Evolutionary conservation across 164 flowering plant genomes (phyloP).

Genomic region (Liquidambar formosana): DNA sequence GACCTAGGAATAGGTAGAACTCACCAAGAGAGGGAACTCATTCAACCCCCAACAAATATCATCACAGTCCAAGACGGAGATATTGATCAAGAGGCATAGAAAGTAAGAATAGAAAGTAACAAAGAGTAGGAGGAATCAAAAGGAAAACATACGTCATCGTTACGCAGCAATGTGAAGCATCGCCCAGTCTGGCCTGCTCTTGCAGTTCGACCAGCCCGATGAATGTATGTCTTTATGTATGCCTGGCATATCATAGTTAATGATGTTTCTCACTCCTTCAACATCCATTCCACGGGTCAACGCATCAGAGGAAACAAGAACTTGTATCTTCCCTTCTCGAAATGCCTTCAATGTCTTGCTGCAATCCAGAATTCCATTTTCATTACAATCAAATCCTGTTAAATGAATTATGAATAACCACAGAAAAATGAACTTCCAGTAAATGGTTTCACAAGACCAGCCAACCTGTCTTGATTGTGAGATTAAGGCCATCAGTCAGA

Average conservation of each 20-base stretch:
- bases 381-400: neutral
- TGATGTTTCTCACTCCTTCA: constrained; percentile 78
- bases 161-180: constrained; percentile 75
- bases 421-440: no score
- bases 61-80: no score
- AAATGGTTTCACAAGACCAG: no score
- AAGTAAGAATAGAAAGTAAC: neutral
- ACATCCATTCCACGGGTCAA: constrained; percentile 99
- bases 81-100: no score
- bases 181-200: constrained; percentile 84
- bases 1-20: neutral
- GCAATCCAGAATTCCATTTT: constrained; percentile 20
- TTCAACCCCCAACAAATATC: no score
- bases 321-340: constrained; percentile 69
- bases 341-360: constrained; percentile 80
- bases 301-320: constrained; percentile 89
- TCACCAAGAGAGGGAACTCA: neutral
- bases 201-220: constrained; percentile 95
- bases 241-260: constrained; percentile 82
- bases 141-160: constrained; percentile 55
- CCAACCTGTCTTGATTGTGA: no score
- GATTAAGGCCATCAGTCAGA: no score
- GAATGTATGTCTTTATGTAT: constrained; percentile 77
- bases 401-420: neutral
- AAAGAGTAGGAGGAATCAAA: neutral